Conservation (phyloP, 805 yeast genomes). For the Sugiyamaella lignohabitans region DNA sequence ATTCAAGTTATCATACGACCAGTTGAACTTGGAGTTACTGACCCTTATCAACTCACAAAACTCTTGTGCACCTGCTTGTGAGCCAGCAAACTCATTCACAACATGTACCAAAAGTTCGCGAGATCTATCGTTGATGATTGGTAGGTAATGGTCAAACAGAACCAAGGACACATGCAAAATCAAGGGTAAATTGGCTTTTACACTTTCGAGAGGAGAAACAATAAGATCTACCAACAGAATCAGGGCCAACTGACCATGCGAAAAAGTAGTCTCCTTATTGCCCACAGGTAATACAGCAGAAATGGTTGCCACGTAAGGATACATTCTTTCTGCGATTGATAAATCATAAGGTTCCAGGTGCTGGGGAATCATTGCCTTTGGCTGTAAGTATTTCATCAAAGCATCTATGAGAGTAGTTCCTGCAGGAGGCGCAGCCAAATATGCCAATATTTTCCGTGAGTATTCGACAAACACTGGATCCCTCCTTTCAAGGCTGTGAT, state of each 20-base stretch:
- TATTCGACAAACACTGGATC: slow-evolving; percentile 70
- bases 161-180: slow-evolving; percentile 75
- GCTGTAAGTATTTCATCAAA: slow-evolving; percentile 65
- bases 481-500: slow-evolving; percentile 60
- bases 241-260: slow-evolving; percentile 80
- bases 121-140: slow-evolving; percentile 79
- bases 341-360: slow-evolving; percentile 34
- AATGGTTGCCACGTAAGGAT: slow-evolving; percentile 75
- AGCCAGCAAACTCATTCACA: slow-evolving; percentile 54
- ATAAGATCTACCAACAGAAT: slow-evolving; percentile 79
- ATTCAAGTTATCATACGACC: slow-evolving; percentile 84
- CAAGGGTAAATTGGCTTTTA: slow-evolving; percentile 57
- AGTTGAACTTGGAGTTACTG: slow-evolving; percentile 35
- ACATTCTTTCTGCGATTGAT: slow-evolving; percentile 33
- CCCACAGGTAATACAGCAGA: slow-evolving; percentile 45
- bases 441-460: slow-evolving; percentile 75
- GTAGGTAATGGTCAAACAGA: slow-evolving; percentile 79
- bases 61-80: slow-evolving; percentile 1
- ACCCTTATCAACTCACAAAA: slow-evolving; percentile 9
- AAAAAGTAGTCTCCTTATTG: slow-evolving; percentile 67
- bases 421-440: slow-evolving; percentile 46
- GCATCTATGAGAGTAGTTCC: slow-evolving; percentile 50
- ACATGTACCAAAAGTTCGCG: slow-evolving; percentile 65
- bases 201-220: slow-evolving; percentile 52
- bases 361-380: slow-evolving; percentile 84